These are phyloP conservation scores for Trichophyton benhamiae DNA, from an alignment of 2,329 filamentous ascomycete species.

Conservation along the genomic window DNA sequence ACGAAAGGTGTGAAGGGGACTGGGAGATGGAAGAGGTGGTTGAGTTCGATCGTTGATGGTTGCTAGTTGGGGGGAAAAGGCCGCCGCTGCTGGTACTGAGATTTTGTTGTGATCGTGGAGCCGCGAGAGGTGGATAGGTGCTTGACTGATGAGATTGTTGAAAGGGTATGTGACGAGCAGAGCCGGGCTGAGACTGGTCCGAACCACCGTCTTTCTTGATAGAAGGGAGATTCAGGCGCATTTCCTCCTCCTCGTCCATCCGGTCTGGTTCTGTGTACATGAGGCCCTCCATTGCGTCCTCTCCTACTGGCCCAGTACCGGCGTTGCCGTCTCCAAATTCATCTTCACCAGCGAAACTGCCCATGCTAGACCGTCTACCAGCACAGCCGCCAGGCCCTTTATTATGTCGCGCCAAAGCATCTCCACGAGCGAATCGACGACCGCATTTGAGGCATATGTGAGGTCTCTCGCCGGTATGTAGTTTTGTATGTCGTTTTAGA, in stretches of 20 bases:
- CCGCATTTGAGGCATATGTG: conserved; percentile 93
- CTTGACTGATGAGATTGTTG: conserved; percentile 51
- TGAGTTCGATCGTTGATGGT: conserved; percentile 45
- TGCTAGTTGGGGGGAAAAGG: conserved; percentile 51
- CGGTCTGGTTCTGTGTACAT: conserved; percentile 44
- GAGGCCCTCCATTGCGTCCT: conserved; percentile 52
- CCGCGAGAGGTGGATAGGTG: conserved; percentile 65
- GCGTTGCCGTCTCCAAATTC: conserved; percentile 44
- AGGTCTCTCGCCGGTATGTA: conserved; percentile 91
- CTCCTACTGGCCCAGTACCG: conserved; percentile 23
- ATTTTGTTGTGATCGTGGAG: conserved; percentile 35
- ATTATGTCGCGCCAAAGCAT: conserved; percentile 86
- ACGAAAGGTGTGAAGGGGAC: conserved; percentile 24
- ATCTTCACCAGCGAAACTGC: conserved; percentile 67
- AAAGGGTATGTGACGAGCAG: conserved; percentile 30
- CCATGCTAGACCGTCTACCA: conserved; percentile 74
- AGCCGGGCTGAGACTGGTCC: conserved; percentile 7
- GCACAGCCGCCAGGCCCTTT: conserved; percentile 94
- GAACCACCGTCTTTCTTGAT: conserved; percentile 57
- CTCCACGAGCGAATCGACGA: conserved; percentile 84
- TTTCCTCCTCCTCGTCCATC: conserved; percentile 40
- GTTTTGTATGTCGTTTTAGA: conserved; percentile 86
- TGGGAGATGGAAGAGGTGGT: conserved; percentile 43
- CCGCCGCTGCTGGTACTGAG: conserved; percentile 25
- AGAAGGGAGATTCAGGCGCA: conserved; percentile 47